A percentile compares a stretch with the other conserved stretches of the same genome.
Evolutionary conservation across 495 filamentous ascomycete species (phyloP).

Genomic region (Cladorrhinum samala): DNA sequence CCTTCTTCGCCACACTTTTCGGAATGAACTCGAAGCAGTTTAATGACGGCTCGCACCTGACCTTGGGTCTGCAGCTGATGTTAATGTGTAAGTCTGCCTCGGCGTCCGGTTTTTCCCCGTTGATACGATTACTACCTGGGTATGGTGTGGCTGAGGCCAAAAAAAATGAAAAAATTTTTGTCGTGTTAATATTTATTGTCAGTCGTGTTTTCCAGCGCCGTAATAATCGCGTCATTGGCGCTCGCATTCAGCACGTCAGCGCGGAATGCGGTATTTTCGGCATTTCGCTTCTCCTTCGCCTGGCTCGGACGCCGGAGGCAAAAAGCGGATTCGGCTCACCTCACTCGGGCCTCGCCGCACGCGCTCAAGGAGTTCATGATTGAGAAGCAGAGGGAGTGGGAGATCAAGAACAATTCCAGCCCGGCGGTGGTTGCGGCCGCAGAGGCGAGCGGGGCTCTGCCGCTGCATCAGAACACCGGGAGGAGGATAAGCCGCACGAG

Average conservation of each 20-base stretch:
- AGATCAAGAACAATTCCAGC: conserved; percentile 1
- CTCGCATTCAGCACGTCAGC: conserved; percentile 22
- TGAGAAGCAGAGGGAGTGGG: conserved; percentile 20
- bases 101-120: not conserved
- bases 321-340: not conserved
- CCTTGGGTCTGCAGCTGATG: conserved; percentile 22
- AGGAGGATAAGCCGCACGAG: conserved; percentile 3
- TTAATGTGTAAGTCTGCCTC: conserved; percentile 27
- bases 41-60: conserved; percentile 17
- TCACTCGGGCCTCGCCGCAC: conserved; percentile 14
- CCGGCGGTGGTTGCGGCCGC: not conserved
- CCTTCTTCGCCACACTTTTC: conserved; percentile 37
- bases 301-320: conserved; percentile 1
- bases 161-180: not conserved
- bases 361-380: conserved; percentile 23
- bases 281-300: conserved; percentile 8
- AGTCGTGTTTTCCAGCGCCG: conserved; percentile 18
- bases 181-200: not conserved
- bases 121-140: too few species aligned
- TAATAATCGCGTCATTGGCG: conserved; percentile 16
- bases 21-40: conserved; percentile 38
- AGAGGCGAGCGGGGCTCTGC: conserved; percentile 12
- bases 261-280: conserved; percentile 11
- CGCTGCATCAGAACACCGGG: conserved; percentile 4
- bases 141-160: not conserved